Evolutionary conservation across 257 asterid genomes (phyloP).

Genomic region (Hygrophila difformis): DNA sequence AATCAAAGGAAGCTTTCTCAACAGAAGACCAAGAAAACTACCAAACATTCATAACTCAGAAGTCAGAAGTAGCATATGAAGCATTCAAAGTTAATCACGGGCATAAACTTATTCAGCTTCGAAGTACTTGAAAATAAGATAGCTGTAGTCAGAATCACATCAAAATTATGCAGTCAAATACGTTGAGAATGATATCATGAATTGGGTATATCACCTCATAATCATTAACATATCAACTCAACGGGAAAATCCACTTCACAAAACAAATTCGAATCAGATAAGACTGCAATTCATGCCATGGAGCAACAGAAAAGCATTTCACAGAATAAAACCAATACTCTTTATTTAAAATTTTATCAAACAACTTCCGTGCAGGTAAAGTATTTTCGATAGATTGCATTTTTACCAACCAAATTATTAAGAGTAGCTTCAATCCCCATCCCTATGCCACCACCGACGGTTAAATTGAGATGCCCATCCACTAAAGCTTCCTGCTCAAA

Average conservation of each 20-base stretch:
- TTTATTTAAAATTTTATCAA: no score
- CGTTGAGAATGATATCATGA: conserved; percentile 1
- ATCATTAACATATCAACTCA: background rate
- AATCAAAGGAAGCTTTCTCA: conserved; percentile 1
- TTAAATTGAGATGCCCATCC: conserved; percentile 21
- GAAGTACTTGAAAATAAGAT: background rate
- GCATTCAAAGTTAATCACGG: no score
- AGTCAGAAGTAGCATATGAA: no score
- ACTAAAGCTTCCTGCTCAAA: conserved; percentile 47
- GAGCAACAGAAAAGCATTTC: no score
- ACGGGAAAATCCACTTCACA: no score
- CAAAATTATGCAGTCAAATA: background rate
- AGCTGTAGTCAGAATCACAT: background rate
- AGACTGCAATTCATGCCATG: no score
- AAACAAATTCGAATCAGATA: background rate
- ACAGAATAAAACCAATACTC: no score
- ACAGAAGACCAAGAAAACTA: background rate
- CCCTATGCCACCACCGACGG: conserved; percentile 9
- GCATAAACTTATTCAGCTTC: background rate
- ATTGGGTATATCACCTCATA: background rate
- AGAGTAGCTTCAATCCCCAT: conserved; percentile 43
- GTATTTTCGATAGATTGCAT: conserved; percentile 9
- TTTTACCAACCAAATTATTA: conserved; percentile 45
- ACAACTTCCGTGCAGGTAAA: no score
- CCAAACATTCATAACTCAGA: no score